Evolutionary conservation across 192 early-diverging fungal species (phyloP).

Genomic region (Mycoemilia scoparia): DNA sequence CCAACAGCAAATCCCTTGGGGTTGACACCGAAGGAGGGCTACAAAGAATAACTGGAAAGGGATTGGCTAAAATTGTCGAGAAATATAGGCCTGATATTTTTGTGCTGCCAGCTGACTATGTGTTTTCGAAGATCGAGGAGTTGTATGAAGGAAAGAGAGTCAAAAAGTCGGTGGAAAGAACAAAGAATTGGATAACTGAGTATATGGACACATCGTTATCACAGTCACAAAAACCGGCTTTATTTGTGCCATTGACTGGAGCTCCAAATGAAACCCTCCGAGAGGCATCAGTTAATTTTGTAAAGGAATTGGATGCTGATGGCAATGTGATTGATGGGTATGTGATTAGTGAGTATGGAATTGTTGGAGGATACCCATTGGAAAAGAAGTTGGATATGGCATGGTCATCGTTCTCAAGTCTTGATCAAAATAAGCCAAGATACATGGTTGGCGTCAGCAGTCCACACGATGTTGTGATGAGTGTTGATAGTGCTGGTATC

Average conservation of each 20-base stretch:
- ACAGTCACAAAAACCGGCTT: conserved; percentile 4
- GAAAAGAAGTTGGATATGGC: conserved; percentile 13
- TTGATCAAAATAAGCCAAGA: conserved; percentile 14
- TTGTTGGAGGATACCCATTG: too few relatives aligned
- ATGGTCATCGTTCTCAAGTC: conserved; percentile 11
- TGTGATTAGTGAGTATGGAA: conserved; percentile 11
- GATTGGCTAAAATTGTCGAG: conserved; percentile 11
- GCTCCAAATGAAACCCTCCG: conserved; percentile 18
- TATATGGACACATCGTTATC: conserved; percentile 1
- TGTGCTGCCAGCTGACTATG: conserved; percentile 20
- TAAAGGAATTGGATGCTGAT: conserved; percentile 5
- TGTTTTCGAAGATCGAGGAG: conserved; percentile 16
- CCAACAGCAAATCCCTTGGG: conserved; percentile 16
- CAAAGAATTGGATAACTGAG: conserved; percentile 25
- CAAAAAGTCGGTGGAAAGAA: conserved; percentile 21
- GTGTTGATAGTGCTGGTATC: conserved; percentile 29
- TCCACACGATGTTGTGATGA: conserved; percentile 17
- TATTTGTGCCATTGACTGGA: conserved; percentile 26
- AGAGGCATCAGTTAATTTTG: conserved; percentile 10
- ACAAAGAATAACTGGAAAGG: conserved; percentile 9
- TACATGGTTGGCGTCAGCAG: conserved; percentile 26
- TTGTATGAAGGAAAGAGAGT: conserved; percentile 23
- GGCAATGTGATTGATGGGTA: conserved; percentile 12
- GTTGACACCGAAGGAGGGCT: conserved; percentile 21
- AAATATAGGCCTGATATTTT: conserved; percentile 15